These are phyloP conservation scores for Termitomyces sp. DNA, from an alignment of 768 basidiomycete species.

Conservation along the genomic window DNA sequence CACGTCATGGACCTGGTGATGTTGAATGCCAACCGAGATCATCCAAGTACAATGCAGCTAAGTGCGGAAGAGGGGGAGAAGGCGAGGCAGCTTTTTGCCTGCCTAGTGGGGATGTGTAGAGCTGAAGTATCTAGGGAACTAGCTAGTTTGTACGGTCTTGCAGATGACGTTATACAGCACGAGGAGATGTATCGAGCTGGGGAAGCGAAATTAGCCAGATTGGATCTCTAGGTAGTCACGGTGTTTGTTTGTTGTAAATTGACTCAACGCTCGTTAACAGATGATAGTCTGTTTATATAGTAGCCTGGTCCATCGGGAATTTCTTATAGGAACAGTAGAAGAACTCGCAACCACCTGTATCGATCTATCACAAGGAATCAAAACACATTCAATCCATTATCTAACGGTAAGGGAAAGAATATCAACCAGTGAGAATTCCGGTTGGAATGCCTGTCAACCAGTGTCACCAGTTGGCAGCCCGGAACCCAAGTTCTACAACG, in stretches of 20 bases:
- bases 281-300: no score
- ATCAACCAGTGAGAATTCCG: neutral
- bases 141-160: conserved; percentile 2
- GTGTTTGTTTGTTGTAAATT: neutral
- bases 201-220: neutral
- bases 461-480: neutral
- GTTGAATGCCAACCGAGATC: conserved; percentile 14
- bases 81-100: conserved; percentile 14
- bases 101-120: conserved; percentile 12
- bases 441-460: neutral
- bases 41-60: conserved; percentile 14
- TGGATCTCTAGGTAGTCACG: neutral
- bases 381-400: no score
- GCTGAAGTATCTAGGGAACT: conserved; percentile 8
- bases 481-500: neutral
- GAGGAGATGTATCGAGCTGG: conserved; percentile 3
- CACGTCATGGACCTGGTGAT: conserved; percentile 15
- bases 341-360: neutral
- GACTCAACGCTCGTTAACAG: no score
- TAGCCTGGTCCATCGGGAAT: neutral
- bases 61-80: conserved; percentile 5
- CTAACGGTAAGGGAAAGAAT: neutral
- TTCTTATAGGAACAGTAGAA: neutral
- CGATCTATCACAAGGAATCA: no score
- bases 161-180: conserved; percentile 3